Percentiles rank a stretch among this genome's conserved stretches.
Evolutionary conservation across 2,329 filamentous ascomycete species (phyloP).

Genomic region (Penicillium sp.): DNA sequence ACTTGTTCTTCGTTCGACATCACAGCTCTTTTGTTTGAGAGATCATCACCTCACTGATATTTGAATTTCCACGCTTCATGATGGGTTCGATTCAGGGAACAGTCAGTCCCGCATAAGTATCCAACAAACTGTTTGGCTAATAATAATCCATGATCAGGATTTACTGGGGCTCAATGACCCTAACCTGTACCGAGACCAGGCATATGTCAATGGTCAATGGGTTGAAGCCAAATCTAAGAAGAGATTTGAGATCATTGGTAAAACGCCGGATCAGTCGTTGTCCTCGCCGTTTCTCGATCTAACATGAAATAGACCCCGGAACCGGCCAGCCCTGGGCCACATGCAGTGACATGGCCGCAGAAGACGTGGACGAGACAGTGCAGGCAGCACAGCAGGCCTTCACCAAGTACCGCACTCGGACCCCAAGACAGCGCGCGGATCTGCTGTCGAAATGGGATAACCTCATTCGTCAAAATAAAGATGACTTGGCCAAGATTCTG

Average conservation of each 20-base stretch:
- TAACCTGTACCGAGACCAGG: neutral
- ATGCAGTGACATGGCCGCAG: neutral
- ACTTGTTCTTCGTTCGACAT: too few species aligned
- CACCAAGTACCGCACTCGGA: too few species aligned
- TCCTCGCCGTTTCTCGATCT: neutral
- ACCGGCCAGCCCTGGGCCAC: neutral
- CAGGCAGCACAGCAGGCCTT: too few species aligned
- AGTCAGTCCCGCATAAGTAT: too few species aligned
- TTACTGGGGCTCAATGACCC: neutral
- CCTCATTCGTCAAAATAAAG: neutral
- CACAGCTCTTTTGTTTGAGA: too few species aligned
- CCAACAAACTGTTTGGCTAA: too few species aligned
- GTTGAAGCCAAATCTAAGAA: neutral
- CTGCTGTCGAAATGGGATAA: neutral
- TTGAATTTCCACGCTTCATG: too few species aligned
- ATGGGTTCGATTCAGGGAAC: too few species aligned
- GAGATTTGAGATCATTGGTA: neutral
- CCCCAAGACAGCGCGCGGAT: neutral
- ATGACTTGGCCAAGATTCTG: slow-evolving; percentile 45
- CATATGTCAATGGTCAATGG: neutral
- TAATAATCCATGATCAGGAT: too few species aligned
- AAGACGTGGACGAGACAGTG: neutral
- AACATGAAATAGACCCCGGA: neutral
- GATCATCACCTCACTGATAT: too few species aligned
- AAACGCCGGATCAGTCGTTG: neutral